Conservation (phyloP, 371 early-diverging fungal species). For the Mortierella sp. region DNA sequence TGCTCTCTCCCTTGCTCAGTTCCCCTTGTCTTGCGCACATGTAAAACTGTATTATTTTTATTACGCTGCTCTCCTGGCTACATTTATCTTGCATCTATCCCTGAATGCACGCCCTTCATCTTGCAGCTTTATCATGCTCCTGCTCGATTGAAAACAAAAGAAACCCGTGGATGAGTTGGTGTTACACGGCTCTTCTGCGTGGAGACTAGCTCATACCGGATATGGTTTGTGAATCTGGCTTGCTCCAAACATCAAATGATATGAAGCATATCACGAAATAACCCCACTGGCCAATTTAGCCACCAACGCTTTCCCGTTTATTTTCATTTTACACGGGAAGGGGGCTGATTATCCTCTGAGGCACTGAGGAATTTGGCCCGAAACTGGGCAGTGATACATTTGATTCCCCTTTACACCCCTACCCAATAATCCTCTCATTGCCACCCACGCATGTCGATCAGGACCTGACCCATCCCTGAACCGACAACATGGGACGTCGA, state of each 20-base stretch:
- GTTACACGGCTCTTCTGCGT: background rate
- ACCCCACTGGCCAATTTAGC: background rate
- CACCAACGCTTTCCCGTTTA: background rate
- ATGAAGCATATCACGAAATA: background rate
- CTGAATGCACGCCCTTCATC: slow-evolving; percentile 2
- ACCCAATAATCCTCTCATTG: no score
- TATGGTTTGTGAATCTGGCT: background rate
- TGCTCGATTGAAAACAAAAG: background rate
- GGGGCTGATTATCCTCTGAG: background rate
- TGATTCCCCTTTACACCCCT: no score
- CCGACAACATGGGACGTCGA: background rate
- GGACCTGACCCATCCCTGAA: background rate
- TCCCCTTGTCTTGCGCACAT: slow-evolving; percentile 20
- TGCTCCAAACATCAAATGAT: background rate
- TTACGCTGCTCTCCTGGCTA: slow-evolving; percentile 13
- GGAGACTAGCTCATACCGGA: background rate
- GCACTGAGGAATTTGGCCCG: background rate
- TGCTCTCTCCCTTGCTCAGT: background rate
- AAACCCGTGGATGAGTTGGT: background rate
- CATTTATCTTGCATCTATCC: slow-evolving; percentile 3
- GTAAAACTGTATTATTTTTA: background rate
- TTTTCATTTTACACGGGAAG: background rate
- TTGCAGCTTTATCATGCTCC: background rate
- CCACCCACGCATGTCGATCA: background rate
- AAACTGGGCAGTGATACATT: background rate